A percentile compares a stretch with the other conserved stretches of the same genome.
phyloP scores from a whole-genome alignment of 257 asterid genomes.

The Solanum phureja region DNA sequence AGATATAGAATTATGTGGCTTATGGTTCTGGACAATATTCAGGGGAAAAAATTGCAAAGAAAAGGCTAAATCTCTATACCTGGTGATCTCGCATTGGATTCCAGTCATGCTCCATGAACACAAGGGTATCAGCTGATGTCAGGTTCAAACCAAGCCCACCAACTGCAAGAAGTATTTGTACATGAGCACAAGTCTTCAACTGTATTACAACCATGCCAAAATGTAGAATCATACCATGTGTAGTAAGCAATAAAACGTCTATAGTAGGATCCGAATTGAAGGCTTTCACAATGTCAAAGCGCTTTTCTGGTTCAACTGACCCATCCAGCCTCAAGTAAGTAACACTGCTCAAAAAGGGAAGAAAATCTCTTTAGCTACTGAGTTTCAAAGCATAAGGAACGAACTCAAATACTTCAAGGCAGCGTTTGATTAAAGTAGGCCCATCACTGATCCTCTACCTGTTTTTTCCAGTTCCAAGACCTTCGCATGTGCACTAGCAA shows the following conservation, averaged over 20 bases:
- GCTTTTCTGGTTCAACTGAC: conserved; percentile 86
- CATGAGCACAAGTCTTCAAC: not conserved
- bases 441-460: not conserved
- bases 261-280: conserved; percentile 99
- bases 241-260: conserved; percentile 88
- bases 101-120: conserved; percentile 99
- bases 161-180: conserved; percentile 30
- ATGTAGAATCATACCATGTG: conserved; percentile 56
- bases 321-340: conserved; percentile 97
- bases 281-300: conserved; percentile 95
- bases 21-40: not conserved
- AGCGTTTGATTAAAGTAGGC: not conserved
- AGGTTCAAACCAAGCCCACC: conserved; percentile 99
- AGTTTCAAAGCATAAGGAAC: not conserved
- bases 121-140: conserved; percentile 98
- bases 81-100: conserved; percentile 99
- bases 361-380: not conserved
- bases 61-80: conserved; percentile 29
- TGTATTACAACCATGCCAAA: not conserved
- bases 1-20: not conserved
- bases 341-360: conserved; percentile 40
- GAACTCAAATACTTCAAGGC: not conserved
- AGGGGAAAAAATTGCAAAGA: not conserved
- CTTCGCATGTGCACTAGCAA: not conserved
- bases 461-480: not conserved